Evolutionary conservation across 2,329 filamentous ascomycete species (phyloP).

Genomic region (Colletotrichum simmondsii): DNA sequence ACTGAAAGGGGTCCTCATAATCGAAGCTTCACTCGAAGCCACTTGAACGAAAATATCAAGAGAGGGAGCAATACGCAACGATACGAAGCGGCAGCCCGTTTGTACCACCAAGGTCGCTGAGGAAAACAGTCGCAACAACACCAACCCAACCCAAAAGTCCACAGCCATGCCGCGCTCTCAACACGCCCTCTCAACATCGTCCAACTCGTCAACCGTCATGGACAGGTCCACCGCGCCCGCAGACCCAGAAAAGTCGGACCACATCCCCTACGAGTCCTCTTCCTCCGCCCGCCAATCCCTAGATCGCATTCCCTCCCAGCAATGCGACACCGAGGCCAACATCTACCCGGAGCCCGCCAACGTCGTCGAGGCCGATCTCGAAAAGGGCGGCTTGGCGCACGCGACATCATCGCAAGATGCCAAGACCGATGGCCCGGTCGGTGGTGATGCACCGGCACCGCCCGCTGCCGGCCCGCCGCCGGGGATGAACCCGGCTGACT

Average conservation of each 20-base stretch:
- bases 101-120: neutral
- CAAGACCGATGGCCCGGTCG: slow-evolving; percentile 32
- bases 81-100: neutral
- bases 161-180: slow-evolving; percentile 16
- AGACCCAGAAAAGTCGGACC: slow-evolving; percentile 28
- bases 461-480: slow-evolving; percentile 27
- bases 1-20: neutral
- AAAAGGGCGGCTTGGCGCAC: slow-evolving; percentile 41
- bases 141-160: neutral
- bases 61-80: too few species aligned
- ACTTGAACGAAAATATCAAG: neutral
- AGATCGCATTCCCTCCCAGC: slow-evolving; percentile 44
- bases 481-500: slow-evolving; percentile 57
- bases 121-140: neutral
- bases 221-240: slow-evolving; percentile 23
- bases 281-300: slow-evolving; percentile 35
- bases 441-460: neutral
- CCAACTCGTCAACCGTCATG: slow-evolving; percentile 34
- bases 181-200: slow-evolving; percentile 25
- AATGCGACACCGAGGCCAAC: slow-evolving; percentile 47
- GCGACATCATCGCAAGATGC: neutral
- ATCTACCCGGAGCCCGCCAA: slow-evolving; percentile 44
- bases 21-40: neutral
- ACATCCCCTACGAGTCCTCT: slow-evolving; percentile 33
- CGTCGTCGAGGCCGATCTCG: slow-evolving; percentile 45